Conservation (phyloP, 2,329 filamentous ascomycete genomes). For the Lachnellula hyalina region DNA sequence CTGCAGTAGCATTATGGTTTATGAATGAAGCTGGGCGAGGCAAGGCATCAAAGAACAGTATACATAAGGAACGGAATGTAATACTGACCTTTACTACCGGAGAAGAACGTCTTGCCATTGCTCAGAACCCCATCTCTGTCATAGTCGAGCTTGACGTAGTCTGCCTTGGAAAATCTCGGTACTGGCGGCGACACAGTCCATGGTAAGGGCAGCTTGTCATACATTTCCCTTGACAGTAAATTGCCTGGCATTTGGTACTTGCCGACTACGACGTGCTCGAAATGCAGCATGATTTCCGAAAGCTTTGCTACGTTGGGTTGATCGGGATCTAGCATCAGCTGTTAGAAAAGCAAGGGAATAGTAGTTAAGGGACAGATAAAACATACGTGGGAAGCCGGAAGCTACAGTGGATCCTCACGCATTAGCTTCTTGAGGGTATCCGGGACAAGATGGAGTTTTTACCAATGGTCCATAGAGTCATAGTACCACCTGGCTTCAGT, state of each 20-base stretch:
- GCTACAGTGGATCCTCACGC: conserved; percentile 6
- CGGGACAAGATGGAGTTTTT: conserved; percentile 3
- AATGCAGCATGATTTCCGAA: conserved; percentile 32
- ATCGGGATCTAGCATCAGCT: conserved; percentile 25
- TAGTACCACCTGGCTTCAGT: conserved; percentile 43
- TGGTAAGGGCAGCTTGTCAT: conserved; percentile 38
- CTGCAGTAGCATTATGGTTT: background rate
- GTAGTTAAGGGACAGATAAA: background rate
- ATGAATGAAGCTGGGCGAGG: background rate
- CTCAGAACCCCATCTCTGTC: conserved; percentile 29
- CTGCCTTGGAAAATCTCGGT: conserved; percentile 28
- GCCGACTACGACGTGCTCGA: conserved; percentile 33
- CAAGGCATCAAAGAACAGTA: background rate
- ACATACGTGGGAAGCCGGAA: conserved; percentile 16
- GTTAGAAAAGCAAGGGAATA: background rate
- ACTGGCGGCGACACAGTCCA: conserved; percentile 35
- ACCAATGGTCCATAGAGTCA: conserved; percentile 39
- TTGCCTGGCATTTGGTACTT: conserved; percentile 37
- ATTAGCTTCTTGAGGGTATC: background rate
- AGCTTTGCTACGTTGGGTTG: conserved; percentile 35
- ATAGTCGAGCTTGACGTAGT: conserved; percentile 35
- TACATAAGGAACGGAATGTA: background rate
- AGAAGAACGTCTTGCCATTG: conserved; percentile 28
- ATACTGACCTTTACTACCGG: conserved; percentile 8
- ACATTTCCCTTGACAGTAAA: conserved; percentile 33